phyloP scores from a whole-genome alignment of 139 green algal species.

The Coelastrella sp. region DNA sequence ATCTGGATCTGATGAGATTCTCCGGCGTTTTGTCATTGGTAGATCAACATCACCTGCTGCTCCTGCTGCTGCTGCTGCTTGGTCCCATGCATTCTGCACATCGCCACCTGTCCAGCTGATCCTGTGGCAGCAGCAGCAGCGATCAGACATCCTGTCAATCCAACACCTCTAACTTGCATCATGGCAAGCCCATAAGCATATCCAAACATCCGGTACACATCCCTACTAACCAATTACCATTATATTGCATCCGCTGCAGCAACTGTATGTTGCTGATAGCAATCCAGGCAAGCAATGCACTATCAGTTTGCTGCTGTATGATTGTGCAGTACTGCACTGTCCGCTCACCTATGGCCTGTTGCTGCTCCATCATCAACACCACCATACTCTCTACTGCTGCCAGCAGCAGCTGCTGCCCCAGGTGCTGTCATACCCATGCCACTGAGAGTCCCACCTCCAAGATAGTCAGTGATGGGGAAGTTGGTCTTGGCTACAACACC shows the following conservation, averaged over 20 bases:
- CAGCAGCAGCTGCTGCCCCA: not conserved
- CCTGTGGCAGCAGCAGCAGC: not conserved
- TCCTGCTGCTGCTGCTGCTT: slow-evolving; percentile 19
- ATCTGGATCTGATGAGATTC: not conserved
- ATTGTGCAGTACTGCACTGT: not conserved
- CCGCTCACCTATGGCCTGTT: not conserved
- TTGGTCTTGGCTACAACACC: slow-evolving; percentile 49
- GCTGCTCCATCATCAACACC: not conserved
- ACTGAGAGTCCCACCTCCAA: slow-evolving; percentile 3
- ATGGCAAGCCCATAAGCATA: too few species aligned
- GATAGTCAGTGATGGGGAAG: slow-evolving; percentile 46
- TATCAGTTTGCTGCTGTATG: too few species aligned
- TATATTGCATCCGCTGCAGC: too few species aligned
- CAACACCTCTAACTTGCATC: not conserved
- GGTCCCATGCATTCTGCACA: slow-evolving; percentile 3
- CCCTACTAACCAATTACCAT: too few species aligned
- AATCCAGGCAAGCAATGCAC: too few species aligned
- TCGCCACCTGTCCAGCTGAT: slow-evolving; percentile 33
- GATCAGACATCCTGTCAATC: not conserved
- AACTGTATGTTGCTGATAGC: too few species aligned
- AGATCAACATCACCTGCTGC: not conserved
- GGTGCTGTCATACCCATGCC: not conserved
- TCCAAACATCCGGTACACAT: too few species aligned
- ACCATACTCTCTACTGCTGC: not conserved
- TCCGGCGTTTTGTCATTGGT: not conserved